Conservation (phyloP, 225 moss, liverwort and hornwort species). For the Sphagnum tenellum region DNA sequence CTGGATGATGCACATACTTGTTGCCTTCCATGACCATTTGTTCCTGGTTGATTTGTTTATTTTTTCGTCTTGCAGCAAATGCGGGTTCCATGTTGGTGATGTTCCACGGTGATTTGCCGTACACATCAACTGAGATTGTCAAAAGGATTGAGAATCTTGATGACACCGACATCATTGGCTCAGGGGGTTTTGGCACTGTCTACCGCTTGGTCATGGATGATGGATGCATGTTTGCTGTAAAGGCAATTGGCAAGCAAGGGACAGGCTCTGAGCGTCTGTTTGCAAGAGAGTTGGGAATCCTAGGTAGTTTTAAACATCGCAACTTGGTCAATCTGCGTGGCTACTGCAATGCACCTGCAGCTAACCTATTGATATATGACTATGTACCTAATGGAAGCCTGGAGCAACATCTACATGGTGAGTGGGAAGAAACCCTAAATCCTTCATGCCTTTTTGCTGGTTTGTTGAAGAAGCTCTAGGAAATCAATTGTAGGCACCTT, state of each 20-base stretch:
- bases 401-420: conserved; percentile 45
- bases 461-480: no score
- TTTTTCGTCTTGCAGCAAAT: not conserved
- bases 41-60: no score
- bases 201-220: conserved; percentile 83
- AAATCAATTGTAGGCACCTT: no score
- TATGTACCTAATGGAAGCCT: conserved; percentile 39
- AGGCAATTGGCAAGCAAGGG: conserved; percentile 66
- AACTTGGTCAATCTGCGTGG: conserved; percentile 54
- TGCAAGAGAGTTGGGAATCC: conserved; percentile 52
- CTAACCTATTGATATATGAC: conserved; percentile 55
- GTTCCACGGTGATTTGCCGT: conserved; percentile 87
- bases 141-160: conserved; percentile 62
- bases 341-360: conserved; percentile 38
- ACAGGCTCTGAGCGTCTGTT: conserved; percentile 56
- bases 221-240: conserved; percentile 82
- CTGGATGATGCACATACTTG: not conserved
- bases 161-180: conserved; percentile 72
- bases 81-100: conserved; percentile 62
- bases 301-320: conserved; percentile 56
- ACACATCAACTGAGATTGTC: conserved; percentile 55
- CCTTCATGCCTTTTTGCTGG: no score
- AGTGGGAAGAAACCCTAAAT: not conserved
- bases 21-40: no score
- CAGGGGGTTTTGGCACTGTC: conserved; percentile 90